Conservation (phyloP, 2,329 filamentous ascomycete genomes). For the Mycosphaerella sp. region DNA sequence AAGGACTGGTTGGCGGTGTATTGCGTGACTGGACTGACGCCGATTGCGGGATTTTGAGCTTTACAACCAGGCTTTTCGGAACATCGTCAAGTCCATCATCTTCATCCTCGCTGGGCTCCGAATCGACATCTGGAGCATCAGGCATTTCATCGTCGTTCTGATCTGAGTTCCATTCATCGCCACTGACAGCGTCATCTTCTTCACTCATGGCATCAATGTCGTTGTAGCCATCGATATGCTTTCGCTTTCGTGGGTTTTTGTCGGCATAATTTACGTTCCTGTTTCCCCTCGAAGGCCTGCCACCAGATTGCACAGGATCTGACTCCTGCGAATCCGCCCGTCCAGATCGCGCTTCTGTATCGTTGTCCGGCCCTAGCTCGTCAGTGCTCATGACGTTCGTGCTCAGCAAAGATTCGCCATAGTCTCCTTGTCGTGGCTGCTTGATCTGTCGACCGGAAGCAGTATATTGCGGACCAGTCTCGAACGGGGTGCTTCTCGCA, state of each 20-base stretch:
- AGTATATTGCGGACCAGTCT: slow-evolving; percentile 63
- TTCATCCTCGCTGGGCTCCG: slow-evolving; percentile 40
- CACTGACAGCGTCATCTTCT: slow-evolving; percentile 51
- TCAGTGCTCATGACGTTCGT: slow-evolving; percentile 43
- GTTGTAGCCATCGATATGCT: slow-evolving; percentile 50
- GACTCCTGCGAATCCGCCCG: slow-evolving; percentile 42
- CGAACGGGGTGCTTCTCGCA: slow-evolving; percentile 63
- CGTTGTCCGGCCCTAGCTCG: slow-evolving; percentile 28
- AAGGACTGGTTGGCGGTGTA: slow-evolving; percentile 22
- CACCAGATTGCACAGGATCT: slow-evolving; percentile 38
- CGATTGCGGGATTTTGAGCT: slow-evolving; percentile 44
- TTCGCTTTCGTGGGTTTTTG: slow-evolving; percentile 38
- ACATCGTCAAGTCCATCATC: slow-evolving; percentile 29
- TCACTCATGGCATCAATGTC: slow-evolving; percentile 60
- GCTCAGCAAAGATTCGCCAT: slow-evolving; percentile 55
- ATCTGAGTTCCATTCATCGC: slow-evolving; percentile 65
- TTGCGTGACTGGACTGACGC: slow-evolving; percentile 3
- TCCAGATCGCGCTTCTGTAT: slow-evolving; percentile 25
- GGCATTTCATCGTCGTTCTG: slow-evolving; percentile 55
- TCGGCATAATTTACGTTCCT: slow-evolving; percentile 25
- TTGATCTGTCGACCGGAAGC: slow-evolving; percentile 82
- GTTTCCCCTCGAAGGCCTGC: slow-evolving; percentile 34
- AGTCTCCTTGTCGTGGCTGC: slow-evolving; percentile 56
- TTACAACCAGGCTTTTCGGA: slow-evolving; percentile 62
- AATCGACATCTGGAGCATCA: slow-evolving; percentile 46